A percentile compares a stretch with the other conserved stretches of the same genome.
phyloP scores from a whole-genome alignment of 768 basidiomycete species.

The Suillus cothurnatus region DNA sequence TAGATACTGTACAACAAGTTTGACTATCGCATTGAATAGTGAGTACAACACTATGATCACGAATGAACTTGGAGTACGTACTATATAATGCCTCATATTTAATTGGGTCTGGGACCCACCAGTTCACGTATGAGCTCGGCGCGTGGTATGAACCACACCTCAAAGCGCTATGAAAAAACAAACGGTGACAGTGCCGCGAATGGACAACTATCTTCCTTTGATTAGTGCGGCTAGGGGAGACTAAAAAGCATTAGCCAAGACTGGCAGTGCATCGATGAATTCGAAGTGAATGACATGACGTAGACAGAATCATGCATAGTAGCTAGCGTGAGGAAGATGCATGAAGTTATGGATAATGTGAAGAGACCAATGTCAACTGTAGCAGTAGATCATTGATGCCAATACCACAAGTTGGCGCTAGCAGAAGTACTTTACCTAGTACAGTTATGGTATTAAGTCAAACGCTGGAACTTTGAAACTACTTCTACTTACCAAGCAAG shows the following conservation, averaged over 20 bases:
- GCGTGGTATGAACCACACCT: neutral
- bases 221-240: neutral
- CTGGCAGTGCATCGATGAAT: neutral
- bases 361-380: too few relatives aligned
- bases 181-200: neutral
- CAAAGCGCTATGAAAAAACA: neutral
- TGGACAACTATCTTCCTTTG: neutral
- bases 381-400: too few relatives aligned
- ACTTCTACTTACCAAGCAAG: too few relatives aligned
- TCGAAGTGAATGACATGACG: neutral
- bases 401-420: too few relatives aligned
- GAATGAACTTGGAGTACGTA: neutral
- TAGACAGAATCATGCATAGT: neutral
- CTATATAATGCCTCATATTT: neutral
- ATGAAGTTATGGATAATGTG: too few relatives aligned
- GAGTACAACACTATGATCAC: neutral
- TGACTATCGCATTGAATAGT: neutral
- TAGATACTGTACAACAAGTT: neutral
- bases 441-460: too few relatives aligned
- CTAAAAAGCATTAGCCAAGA: neutral
- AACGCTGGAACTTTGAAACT: too few relatives aligned
- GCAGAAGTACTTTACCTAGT: too few relatives aligned
- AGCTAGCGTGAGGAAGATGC: neutral
- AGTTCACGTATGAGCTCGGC: neutral
- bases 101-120: neutral